Conservation (phyloP, 75 land plant genomes). For the Gnetum montanum region DNA sequence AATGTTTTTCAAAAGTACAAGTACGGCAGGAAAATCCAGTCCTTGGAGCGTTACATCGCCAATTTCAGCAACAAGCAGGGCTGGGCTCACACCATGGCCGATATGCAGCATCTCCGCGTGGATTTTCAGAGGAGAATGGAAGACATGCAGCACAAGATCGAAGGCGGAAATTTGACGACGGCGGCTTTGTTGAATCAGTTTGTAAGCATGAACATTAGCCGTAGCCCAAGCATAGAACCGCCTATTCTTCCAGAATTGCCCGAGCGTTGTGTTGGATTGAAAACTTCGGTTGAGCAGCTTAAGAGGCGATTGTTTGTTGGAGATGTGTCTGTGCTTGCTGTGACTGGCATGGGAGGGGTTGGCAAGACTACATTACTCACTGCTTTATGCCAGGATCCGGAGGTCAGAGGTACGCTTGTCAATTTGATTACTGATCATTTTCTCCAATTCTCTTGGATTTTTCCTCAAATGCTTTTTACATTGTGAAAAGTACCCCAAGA, state of each 20-base stretch:
- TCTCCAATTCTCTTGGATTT: no score
- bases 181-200: background rate
- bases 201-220: background rate
- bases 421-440: no score
- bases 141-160: background rate
- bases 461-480: no score
- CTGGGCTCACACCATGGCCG: background rate
- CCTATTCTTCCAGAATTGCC: conserved; percentile 5
- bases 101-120: background rate
- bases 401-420: background rate
- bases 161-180: background rate
- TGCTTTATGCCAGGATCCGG: background rate
- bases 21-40: background rate
- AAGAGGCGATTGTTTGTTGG: background rate
- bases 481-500: no score
- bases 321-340: background rate
- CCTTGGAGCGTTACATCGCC: background rate
- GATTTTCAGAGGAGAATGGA: background rate
- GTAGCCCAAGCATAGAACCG: background rate
- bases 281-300: background rate
- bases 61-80: background rate
- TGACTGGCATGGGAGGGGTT: conserved; percentile 1
- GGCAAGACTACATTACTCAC: conserved; percentile 2
- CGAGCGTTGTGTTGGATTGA: background rate
- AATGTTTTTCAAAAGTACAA: background rate